Base-by-base conservation (phyloP, 345 rosid genomes). In the Acer negundo region DNA sequence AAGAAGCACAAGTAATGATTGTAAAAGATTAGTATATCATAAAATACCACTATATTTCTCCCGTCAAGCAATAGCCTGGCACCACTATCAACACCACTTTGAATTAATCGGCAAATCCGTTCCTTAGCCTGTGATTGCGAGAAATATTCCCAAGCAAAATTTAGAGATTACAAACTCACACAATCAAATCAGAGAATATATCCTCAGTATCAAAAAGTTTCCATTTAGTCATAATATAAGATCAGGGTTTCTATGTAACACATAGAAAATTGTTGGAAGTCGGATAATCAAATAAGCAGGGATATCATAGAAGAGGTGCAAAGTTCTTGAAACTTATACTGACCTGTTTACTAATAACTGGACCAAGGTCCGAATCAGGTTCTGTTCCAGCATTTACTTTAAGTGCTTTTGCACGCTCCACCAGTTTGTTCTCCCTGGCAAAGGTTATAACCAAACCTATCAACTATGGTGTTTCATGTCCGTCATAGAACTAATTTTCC, bases 301-400 rank as follows among this genome's bases (percentile, higher is more conserved):
- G 26, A 6, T 46, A 51, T 64, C 42, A 5, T n/a, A 66, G 35
- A 77, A 56, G 62, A 69, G 53, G 26, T 26, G 7, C 49, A 13
- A 42, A 63, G 44, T 63, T 69, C 62, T 49, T 6, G 35, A 44
- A 62, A 8, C 40, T 49, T 1, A 15, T 15, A 73, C 62, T 28
- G 78, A 93, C 98, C 93, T 94, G 90, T 76, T 89, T 96, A 80
- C 97, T 96, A 75, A 96, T 96, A 6, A 96, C 94, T 65, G 99
- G 99, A 78, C 99, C 98, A 7, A 96, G 92, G 84, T 96, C 98
- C 67, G 97, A 91, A 81, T 89, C 95, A 53, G 97, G 92, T 69
- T 86, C 98, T 71, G 82, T 84, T 76, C 99, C 99, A 62, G 94
- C 85, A 80, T 84, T 91, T 83, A 96, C 99, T 88, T 93, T 96